A percentile compares a stretch with the other conserved stretches of the same genome.
Conservation (phyloP, 495 filamentous ascomycete species). For the Apiosordaria backusii region DNA sequence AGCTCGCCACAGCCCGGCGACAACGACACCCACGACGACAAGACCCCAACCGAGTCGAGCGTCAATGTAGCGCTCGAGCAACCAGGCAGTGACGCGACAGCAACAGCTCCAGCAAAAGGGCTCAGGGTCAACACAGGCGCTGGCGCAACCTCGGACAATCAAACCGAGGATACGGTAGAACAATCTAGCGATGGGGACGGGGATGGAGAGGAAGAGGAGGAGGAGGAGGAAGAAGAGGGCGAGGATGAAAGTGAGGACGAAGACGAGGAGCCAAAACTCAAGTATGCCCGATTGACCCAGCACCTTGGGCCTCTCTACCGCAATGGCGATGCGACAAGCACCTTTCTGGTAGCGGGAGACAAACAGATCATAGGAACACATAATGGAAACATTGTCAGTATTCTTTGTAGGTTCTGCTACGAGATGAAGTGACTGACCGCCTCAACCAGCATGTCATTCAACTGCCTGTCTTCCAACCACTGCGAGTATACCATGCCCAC, state of each 20-base stretch:
- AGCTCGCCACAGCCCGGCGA: constrained; percentile 41
- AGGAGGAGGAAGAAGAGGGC: constrained; percentile 29
- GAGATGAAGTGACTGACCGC: constrained; percentile 17
- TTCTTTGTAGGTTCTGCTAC: constrained; percentile 6
- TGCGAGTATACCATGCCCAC: constrained; percentile 87
- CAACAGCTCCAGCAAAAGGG: background rate
- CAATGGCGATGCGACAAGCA: constrained; percentile 90
- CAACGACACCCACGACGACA: constrained; percentile 19
- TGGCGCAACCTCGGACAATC: constrained; percentile 10
- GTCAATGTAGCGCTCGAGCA: constrained; percentile 9
- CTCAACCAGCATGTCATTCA: constrained; percentile 72
- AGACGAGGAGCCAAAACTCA: constrained; percentile 92
- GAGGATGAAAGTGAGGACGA: constrained; percentile 65
- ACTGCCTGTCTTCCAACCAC: constrained; percentile 69
- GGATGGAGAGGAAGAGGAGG: constrained; percentile 13
- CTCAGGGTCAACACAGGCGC: constrained; percentile 7
- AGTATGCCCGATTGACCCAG: constrained; percentile 82
- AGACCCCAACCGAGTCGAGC: constrained; percentile 1
- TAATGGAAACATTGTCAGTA: constrained; percentile 89
- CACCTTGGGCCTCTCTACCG: constrained; percentile 78
- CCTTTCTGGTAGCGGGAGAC: constrained; percentile 84
- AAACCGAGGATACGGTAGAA: constrained; percentile 4
- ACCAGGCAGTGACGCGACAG: constrained; percentile 13
- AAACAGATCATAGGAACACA: constrained; percentile 94
- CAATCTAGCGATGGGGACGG: constrained; percentile 2